These are phyloP conservation scores for Termitomyces sp. DNA, from an alignment of 768 basidiomycete genomes.

Conservation along the genomic window DNA sequence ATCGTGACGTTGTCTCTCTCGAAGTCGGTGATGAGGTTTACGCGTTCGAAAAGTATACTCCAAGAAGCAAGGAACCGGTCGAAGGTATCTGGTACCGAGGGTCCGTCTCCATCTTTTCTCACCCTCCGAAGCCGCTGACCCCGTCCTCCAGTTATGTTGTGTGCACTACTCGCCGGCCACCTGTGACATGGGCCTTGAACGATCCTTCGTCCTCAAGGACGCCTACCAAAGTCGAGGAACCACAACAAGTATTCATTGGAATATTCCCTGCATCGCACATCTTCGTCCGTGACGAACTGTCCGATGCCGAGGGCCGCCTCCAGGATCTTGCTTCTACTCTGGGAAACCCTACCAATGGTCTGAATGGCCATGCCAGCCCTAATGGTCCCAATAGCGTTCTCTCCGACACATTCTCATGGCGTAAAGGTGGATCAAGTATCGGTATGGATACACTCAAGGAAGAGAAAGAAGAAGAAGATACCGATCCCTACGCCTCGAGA, in stretches of 20 bases:
- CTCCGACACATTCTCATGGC: conserved; percentile 47
- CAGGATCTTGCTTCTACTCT: conserved; percentile 68
- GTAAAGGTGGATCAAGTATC: conserved; percentile 37
- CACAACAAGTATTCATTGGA: conserved; percentile 88
- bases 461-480: conserved; percentile 61
- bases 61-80: conserved; percentile 60
- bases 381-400: conserved; percentile 35
- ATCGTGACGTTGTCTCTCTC: conserved; percentile 77
- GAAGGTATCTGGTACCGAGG: conserved; percentile 93
- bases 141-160: conserved; percentile 69
- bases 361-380: conserved; percentile 25
- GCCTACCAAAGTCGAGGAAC: conserved; percentile 64
- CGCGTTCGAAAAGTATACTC: conserved; percentile 90
- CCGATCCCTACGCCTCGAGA: conserved; percentile 32
- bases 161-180: conserved; percentile 72
- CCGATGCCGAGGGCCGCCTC: conserved; percentile 85
- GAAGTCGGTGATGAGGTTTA: conserved; percentile 97
- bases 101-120: conserved; percentile 40
- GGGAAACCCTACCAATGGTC: conserved; percentile 23
- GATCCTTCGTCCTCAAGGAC: conserved; percentile 56
- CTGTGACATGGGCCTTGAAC: conserved; percentile 60
- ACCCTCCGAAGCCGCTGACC: conserved; percentile 4
- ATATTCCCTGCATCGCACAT: conserved; percentile 93
- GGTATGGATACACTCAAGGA: conserved; percentile 60
- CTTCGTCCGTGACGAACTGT: conserved; percentile 78